Percentiles rank a stretch among this genome's conserved stretches.
These are phyloP conservation scores for Coriolopsis trogii DNA, from an alignment of 1,284 basidiomycete genomes.

Conservation along the genomic window DNA sequence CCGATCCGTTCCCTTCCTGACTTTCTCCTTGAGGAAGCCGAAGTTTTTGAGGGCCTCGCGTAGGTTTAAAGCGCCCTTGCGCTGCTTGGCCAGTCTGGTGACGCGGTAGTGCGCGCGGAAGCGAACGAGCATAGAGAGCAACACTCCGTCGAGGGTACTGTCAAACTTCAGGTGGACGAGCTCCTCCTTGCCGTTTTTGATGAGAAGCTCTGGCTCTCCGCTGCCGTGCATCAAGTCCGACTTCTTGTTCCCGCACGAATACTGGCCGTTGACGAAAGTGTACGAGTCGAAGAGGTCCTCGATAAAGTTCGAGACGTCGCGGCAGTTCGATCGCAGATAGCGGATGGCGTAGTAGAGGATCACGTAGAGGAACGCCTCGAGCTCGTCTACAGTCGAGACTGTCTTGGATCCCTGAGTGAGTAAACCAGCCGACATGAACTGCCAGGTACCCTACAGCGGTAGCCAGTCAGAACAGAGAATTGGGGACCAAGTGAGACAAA, in stretches of 20 bases:
- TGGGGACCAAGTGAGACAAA: not conserved
- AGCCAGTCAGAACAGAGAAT: not conserved
- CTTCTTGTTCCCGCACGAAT: not conserved
- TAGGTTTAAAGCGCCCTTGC: too few relatives aligned
- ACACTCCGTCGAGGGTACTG: not conserved
- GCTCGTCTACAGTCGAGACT: not conserved
- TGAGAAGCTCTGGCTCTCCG: too few relatives aligned
- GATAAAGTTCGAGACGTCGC: not conserved
- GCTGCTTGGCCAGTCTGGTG: too few relatives aligned
- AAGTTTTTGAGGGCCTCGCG: too few relatives aligned
- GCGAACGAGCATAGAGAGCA: not conserved
- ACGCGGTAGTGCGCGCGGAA: conserved; percentile 3
- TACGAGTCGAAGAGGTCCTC: conserved; percentile 2
- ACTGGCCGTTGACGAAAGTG: not conserved
- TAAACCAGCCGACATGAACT: conserved; percentile 6
- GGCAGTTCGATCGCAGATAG: not conserved
- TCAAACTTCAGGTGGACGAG: not conserved
- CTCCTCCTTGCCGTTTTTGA: not conserved
- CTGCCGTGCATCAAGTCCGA: not conserved
- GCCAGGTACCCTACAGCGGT: conserved; percentile 4
- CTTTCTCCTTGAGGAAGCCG: too few relatives aligned
- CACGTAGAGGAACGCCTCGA: conserved; percentile 3
- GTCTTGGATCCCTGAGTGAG: not conserved
- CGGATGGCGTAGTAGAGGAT: conserved; percentile 3
- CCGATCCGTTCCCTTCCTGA: too few relatives aligned